Conservation (phyloP, 1,139 yeast genomes). For the Saccharomyces hybrid region DNA sequence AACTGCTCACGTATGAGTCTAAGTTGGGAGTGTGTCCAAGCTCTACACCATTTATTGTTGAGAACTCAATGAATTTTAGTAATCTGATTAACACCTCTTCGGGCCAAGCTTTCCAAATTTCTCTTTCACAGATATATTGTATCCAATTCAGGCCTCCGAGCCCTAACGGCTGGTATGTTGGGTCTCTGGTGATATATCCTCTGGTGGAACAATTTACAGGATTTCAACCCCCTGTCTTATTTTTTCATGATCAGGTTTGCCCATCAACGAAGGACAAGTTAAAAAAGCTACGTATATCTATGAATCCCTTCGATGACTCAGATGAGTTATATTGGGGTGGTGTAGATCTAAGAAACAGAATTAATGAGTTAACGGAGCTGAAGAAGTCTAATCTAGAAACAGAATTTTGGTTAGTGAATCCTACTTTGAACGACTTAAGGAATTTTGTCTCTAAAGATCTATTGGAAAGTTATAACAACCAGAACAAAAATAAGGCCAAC, state of each 20-base stretch:
- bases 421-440: conserved; percentile 66
- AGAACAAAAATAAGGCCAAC: conserved; percentile 14
- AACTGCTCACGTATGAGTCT: conserved; percentile 18
- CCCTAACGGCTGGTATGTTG: conserved; percentile 78
- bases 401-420: conserved; percentile 68
- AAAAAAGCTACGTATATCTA: conserved; percentile 45
- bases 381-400: conserved; percentile 66
- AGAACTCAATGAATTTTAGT: conserved; percentile 10
- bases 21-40: conserved; percentile 5
- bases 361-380: conserved; percentile 49
- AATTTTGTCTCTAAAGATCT: conserved; percentile 53
- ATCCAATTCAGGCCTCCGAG: conserved; percentile 79
- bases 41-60: background rate
- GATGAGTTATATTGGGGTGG: conserved; percentile 84
- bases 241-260: conserved; percentile 86
- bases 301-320: conserved; percentile 65
- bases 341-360: conserved; percentile 53
- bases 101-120: conserved; percentile 21
- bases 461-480: conserved; percentile 20
- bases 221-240: conserved; percentile 54
- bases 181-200: conserved; percentile 69
- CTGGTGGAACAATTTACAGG: conserved; percentile 25
- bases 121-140: conserved; percentile 45
- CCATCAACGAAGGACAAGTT: conserved; percentile 63
- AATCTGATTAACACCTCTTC: conserved; percentile 14